Evolutionary conservation across 192 early-diverging fungal genomes (phyloP), one percentile per base, ranked within the genome.

Genomic region (Coemansia umbellata): DNA sequence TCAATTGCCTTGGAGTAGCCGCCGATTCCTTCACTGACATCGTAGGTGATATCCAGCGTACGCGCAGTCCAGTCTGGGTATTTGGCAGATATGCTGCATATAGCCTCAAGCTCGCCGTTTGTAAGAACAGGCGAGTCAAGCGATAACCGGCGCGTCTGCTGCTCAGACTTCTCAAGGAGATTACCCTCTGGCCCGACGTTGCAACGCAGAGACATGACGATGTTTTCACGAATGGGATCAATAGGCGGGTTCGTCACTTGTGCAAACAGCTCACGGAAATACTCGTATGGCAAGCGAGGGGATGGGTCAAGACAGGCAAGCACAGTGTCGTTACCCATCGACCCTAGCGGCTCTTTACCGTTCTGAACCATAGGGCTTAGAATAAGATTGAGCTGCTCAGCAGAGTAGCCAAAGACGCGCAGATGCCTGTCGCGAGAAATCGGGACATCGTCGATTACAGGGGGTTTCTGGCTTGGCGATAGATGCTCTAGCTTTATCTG

Each of bases 161-260:
- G 60, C 52, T 83, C 82, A 4, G 85, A 77, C 39, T 95, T 83
- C 63, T 93, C 91, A 45, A 98, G 82, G 49, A 98, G 78, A 59
- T 98, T 98, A 36, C 92, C 93, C 63, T 92, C 88, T 5, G 93
- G 89, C 18, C 96, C 96, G 14, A 98, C 80, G 69, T 93, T 92
- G 81, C 93, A 95, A 30, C 87, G 84, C 23, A 95, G 81, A 15
- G 91, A 93, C 96, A 98, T 98, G 80, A 98, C 93, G 59, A 97
- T 88, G 53, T 91, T 87, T 74, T 98, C 94, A 62, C 96, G 92
- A 67, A 98, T 97, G 45, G 96, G 96, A 80, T 98, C 96, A 55
- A 98, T 97, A 2, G 96, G 96, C 53, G 96, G 96, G 72, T 98
- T 95, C 43, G 93, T 94, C 42, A 96, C 95, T 67, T 98, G 96